phyloP scores from a whole-genome alignment of 805 yeast species.

The Metschnikowia baotianmanensis region DNA sequence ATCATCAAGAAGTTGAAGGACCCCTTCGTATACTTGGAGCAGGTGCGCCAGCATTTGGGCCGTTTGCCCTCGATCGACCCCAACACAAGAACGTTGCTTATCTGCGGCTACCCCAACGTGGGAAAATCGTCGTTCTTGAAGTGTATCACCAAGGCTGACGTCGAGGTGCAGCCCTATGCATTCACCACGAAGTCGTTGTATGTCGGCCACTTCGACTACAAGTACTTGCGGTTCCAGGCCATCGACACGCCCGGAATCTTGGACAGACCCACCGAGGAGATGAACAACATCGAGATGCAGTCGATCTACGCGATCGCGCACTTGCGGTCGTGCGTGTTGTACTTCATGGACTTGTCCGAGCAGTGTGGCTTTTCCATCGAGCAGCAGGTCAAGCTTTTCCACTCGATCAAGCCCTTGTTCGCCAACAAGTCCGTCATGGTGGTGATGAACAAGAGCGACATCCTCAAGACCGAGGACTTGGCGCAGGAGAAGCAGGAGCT shows the following conservation, averaged over 20 bases:
- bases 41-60: conserved; percentile 98
- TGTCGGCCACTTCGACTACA: conserved; percentile 98
- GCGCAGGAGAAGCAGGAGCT: conserved; percentile 71
- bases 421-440: conserved; percentile 96
- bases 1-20: conserved; percentile 93
- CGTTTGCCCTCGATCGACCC: conserved; percentile 98
- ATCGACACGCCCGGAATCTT: conserved; percentile 99
- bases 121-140: conserved; percentile 95
- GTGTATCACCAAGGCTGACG: conserved; percentile 96
- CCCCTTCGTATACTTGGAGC: conserved; percentile 89
- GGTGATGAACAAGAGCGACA: conserved; percentile 93
- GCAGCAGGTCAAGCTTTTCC: conserved; percentile 95
- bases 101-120: conserved; percentile 99
- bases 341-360: conserved; percentile 98
- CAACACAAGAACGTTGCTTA: conserved; percentile 93
- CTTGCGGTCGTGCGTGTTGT: conserved; percentile 91
- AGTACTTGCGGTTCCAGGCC: conserved; percentile 96
- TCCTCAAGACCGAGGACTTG: conserved; percentile 80
- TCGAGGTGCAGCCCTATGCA: conserved; percentile 98
- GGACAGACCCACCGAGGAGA: conserved; percentile 98
- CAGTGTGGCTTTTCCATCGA: conserved; percentile 98
- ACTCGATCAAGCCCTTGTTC: conserved; percentile 93
- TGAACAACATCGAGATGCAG: conserved; percentile 99
- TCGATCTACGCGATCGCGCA: conserved; percentile 98
- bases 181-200: conserved; percentile 96